phyloP scores from a whole-genome alignment of 768 basidiomycete genomes.

The Leccinum variicolor region DNA sequence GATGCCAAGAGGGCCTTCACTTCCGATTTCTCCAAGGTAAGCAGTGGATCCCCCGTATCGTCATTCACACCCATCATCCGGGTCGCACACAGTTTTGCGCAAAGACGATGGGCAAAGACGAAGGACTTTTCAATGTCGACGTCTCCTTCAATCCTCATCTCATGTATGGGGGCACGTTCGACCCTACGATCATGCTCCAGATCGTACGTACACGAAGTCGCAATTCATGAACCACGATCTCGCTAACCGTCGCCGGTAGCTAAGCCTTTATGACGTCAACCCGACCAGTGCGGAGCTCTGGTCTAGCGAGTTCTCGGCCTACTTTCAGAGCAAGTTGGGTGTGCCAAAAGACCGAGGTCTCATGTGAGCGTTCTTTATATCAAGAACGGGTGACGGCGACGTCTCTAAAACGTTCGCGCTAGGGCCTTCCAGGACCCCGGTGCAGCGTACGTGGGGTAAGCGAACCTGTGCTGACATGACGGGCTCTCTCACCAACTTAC shows the following conservation, averaged over 20 bases:
- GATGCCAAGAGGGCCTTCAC: slow-evolving; percentile 34
- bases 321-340: slow-evolving; percentile 52
- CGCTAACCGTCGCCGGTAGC: slow-evolving; percentile 34
- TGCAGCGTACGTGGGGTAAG: slow-evolving; percentile 24
- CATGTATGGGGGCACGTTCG: slow-evolving; percentile 59
- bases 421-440: slow-evolving; percentile 30
- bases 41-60: background rate
- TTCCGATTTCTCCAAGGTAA: slow-evolving; percentile 57
- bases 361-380: slow-evolving; percentile 37
- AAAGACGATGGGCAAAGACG: slow-evolving; percentile 51
- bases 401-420: background rate
- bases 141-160: slow-evolving; percentile 58
- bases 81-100: slow-evolving; percentile 44
- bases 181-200: slow-evolving; percentile 58
- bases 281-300: slow-evolving; percentile 46
- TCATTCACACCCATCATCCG: background rate
- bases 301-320: slow-evolving; percentile 52
- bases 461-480: background rate
- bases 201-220: slow-evolving; percentile 43
- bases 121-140: slow-evolving; percentile 50
- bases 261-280: slow-evolving; percentile 54
- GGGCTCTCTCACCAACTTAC: background rate
- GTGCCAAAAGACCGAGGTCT: slow-evolving; percentile 54
- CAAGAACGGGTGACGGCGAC: background rate
- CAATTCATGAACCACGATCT: background rate